Evolutionary conservation across 1,284 basidiomycete genomes (phyloP).

Genomic region (Leccinum pachyderme): DNA sequence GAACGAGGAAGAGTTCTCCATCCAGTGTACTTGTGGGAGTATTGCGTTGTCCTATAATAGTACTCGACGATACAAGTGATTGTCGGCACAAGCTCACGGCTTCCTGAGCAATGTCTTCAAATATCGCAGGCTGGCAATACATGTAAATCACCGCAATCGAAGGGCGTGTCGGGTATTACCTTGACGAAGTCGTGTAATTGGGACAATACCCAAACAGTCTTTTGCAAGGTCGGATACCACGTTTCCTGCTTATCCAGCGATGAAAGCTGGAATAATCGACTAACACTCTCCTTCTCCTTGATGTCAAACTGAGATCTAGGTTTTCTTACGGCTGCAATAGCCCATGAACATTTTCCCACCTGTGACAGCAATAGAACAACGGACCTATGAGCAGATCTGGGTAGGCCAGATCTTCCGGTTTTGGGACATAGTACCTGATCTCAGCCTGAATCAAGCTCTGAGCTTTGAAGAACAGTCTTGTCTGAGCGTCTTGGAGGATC

Average conservation of each 20-base stretch:
- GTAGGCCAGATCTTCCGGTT: slow-evolving; percentile 78
- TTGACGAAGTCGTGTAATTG: slow-evolving; percentile 90
- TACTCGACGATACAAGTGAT: slow-evolving; percentile 71
- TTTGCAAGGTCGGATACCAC: slow-evolving; percentile 87
- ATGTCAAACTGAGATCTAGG: slow-evolving; percentile 42
- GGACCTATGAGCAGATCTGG: slow-evolving; percentile 72
- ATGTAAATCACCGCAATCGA: slow-evolving; percentile 4
- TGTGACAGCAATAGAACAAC: slow-evolving; percentile 21
- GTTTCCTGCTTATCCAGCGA: slow-evolving; percentile 73
- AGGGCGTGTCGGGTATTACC: slow-evolving; percentile 42
- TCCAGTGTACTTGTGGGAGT: slow-evolving; percentile 55
- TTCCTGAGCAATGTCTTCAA: slow-evolving; percentile 92
- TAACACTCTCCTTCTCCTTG: slow-evolving; percentile 63
- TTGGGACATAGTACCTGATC: slow-evolving; percentile 78
- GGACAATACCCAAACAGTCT: slow-evolving; percentile 84
- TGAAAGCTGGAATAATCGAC: slow-evolving; percentile 69
- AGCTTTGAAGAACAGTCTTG: slow-evolving; percentile 89
- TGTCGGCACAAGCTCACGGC: slow-evolving; percentile 78
- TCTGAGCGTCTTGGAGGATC: slow-evolving; percentile 93
- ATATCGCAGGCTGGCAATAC: slow-evolving; percentile 72
- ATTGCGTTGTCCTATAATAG: slow-evolving; percentile 55
- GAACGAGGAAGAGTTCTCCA: slow-evolving; percentile 79
- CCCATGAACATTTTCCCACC: slow-evolving; percentile 8
- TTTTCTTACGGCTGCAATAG: slow-evolving; percentile 44
- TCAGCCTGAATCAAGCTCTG: slow-evolving; percentile 87